Evolutionary conservation across 768 basidiomycete genomes (phyloP), one percentile per base, ranked within the genome.

Genomic region (Amanita polypyramis): DNA sequence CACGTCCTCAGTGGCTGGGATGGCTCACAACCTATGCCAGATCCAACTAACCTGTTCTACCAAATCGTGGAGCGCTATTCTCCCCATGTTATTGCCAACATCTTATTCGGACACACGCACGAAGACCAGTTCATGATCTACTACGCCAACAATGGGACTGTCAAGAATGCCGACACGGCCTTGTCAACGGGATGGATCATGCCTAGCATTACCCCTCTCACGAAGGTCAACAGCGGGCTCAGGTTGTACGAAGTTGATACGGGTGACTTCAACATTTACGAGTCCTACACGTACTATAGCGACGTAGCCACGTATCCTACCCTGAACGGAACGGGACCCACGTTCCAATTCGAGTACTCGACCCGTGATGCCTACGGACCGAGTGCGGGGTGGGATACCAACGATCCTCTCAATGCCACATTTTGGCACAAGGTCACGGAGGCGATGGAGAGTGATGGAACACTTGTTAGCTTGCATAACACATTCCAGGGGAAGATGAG

Each of bases 211-310:
- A 85, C 83, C 0, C 83, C 85, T 3, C 58, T 76, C 34, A 83
- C 70, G 11, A 83, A 85, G 57, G 59, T 88, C 36, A 88, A 89
- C 61, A 77, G 79, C 14, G 85, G 86, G 14, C 87, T 87, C 70
- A 64, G 80, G 47, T 67, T 83, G 38, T 84, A 84, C 56, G 80
- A 82, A 62, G 77, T 84, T 6, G 82, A 84, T 56, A 80, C 84
- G 25, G 70, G 64, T 47, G 84, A 29, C 14, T 43, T 43, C n/a
- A 85, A 89, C 27, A 74, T 89, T 41, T 47, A 87, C 48, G 84
- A 89, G 54, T 83, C 85, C 1, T 75, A 85, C 58, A 89, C 86
- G 80, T 85, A 60, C 62, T 72, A 65, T 52, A 70, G 72, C 49
- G 76, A 83, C 55, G 85, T 87, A 41, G 69, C 68, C 49, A 57